These are phyloP conservation scores for Penstemon barbatus DNA, from an alignment of 257 asterid species.

Conservation along the genomic window DNA sequence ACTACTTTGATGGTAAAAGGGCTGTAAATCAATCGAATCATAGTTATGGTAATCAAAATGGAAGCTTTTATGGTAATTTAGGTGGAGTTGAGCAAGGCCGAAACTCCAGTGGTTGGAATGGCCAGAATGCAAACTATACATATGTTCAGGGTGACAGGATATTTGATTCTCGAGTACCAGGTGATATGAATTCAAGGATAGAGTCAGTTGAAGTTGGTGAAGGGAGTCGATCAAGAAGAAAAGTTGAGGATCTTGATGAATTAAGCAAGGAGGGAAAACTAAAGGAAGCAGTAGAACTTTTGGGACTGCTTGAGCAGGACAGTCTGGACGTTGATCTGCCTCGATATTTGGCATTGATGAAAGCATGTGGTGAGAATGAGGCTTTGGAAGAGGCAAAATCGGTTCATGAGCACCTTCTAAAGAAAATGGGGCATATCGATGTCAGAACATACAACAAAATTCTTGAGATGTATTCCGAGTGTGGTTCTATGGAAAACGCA, in stretches of 20 bases:
- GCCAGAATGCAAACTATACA: slow-evolving; percentile 11
- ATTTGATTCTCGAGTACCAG: slow-evolving; percentile 24
- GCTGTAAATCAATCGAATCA: slow-evolving; percentile 15
- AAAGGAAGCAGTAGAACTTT: slow-evolving; percentile 58
- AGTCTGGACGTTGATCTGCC: slow-evolving; percentile 52
- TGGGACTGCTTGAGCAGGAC: slow-evolving; percentile 49
- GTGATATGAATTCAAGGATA: slow-evolving; percentile 23
- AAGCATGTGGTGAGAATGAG: slow-evolving; percentile 61
- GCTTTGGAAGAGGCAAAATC: slow-evolving; percentile 62
- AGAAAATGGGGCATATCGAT: slow-evolving; percentile 46
- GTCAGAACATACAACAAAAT: slow-evolving; percentile 53
- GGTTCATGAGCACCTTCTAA: slow-evolving; percentile 59
- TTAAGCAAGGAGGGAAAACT: slow-evolving; percentile 51
- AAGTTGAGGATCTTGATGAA: slow-evolving; percentile 57
- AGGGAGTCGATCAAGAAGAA: slow-evolving; percentile 31
- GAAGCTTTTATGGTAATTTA: slow-evolving; percentile 17
- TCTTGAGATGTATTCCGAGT: slow-evolving; percentile 67
- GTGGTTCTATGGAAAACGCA: slow-evolving; percentile 73
- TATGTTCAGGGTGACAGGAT: slow-evolving; percentile 26
- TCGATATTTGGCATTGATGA: slow-evolving; percentile 51
- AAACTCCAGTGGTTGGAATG: slow-evolving; percentile 19
- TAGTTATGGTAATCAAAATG: slow-evolving; percentile 5
- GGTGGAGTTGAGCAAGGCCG: slow-evolving; percentile 26
- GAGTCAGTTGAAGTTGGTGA: slow-evolving; percentile 29
- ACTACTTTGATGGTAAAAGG: slow-evolving; percentile 9